Percentiles rank a stretch among this genome's conserved stretches.
These are phyloP conservation scores for Vitis riparia DNA, from an alignment of 164 flowering plant species.

Conservation along the genomic window DNA sequence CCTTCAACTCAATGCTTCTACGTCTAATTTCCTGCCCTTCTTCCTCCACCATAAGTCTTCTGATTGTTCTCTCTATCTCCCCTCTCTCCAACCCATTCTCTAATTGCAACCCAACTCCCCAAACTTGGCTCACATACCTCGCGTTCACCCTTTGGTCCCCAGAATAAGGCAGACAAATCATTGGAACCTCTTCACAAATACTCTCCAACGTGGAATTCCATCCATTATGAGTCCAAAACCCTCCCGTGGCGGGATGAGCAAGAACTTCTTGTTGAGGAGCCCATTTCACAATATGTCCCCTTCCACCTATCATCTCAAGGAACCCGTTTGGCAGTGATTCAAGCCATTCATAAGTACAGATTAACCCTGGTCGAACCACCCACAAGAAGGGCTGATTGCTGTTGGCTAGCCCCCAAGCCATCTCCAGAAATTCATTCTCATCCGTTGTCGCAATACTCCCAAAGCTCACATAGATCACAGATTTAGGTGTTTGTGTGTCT, in stretches of 20 bases:
- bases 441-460: constrained; percentile 32
- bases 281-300: constrained; percentile 51
- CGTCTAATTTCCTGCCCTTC: constrained; percentile 46
- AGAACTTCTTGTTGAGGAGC: constrained; percentile 62
- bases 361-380: constrained; percentile 45
- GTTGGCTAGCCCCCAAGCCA: constrained; percentile 45
- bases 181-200: constrained; percentile 55
- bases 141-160: constrained; percentile 49
- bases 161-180: constrained; percentile 50
- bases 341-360: constrained; percentile 19
- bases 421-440: constrained; percentile 24
- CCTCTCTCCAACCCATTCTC: constrained; percentile 30
- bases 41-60: constrained; percentile 31
- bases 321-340: constrained; percentile 26
- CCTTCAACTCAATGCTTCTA: constrained; percentile 27
- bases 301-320: constrained; percentile 16
- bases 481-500: constrained; percentile 34
- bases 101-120: constrained; percentile 47
- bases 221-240: constrained; percentile 58
- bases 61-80: constrained; percentile 27
- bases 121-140: constrained; percentile 40
- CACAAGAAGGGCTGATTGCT: constrained; percentile 44
- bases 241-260: constrained; percentile 55
- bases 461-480: constrained; percentile 51
- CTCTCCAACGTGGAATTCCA: constrained; percentile 66